A percentile compares a stretch with the other conserved stretches of the same genome.
Evolutionary conservation across 768 basidiomycete species (phyloP).

Genomic region (Phaffia tasmanica): DNA sequence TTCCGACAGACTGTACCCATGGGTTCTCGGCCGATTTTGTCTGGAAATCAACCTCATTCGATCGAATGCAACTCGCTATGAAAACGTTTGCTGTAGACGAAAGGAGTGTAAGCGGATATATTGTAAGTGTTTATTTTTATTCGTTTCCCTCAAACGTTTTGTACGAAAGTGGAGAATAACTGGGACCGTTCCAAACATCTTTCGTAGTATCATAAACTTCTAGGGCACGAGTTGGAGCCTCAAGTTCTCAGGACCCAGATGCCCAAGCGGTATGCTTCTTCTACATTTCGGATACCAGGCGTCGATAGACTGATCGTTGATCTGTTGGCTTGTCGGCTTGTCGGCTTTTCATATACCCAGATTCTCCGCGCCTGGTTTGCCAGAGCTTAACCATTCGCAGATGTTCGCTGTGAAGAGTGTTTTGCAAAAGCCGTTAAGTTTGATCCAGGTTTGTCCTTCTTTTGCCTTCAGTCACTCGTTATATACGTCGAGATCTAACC

Average conservation of each 20-base stretch:
- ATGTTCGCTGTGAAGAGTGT: constrained; percentile 99
- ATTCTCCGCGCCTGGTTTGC: constrained; percentile 92
- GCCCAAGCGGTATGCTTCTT: constrained; percentile 37
- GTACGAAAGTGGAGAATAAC: background rate
- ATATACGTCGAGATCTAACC: background rate
- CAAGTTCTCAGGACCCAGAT: constrained; percentile 49
- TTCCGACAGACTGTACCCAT: constrained; percentile 85
- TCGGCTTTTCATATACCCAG: constrained; percentile 27
- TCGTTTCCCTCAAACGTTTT: background rate
- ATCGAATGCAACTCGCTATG: constrained; percentile 98
- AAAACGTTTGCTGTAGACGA: constrained; percentile 99
- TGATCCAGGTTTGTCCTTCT: constrained; percentile 60
- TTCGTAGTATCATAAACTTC: constrained; percentile 84
- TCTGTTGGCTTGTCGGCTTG: too few species aligned
- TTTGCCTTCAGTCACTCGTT: background rate
- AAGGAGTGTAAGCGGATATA: constrained; percentile 97
- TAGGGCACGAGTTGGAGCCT: constrained; percentile 94
- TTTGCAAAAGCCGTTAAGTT: constrained; percentile 88
- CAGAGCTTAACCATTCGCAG: constrained; percentile 97
- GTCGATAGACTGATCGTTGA: background rate
- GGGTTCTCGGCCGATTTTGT: constrained; percentile 98
- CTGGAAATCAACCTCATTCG: constrained; percentile 99
- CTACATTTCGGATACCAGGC: constrained; percentile 72
- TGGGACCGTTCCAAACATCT: background rate
- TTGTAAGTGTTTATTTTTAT: constrained; percentile 48